Evolutionary conservation across 352 stramenopile genomes (phyloP), one percentile per base, ranked within the genome.

Genomic region (Labyrinthula sp.): DNA sequence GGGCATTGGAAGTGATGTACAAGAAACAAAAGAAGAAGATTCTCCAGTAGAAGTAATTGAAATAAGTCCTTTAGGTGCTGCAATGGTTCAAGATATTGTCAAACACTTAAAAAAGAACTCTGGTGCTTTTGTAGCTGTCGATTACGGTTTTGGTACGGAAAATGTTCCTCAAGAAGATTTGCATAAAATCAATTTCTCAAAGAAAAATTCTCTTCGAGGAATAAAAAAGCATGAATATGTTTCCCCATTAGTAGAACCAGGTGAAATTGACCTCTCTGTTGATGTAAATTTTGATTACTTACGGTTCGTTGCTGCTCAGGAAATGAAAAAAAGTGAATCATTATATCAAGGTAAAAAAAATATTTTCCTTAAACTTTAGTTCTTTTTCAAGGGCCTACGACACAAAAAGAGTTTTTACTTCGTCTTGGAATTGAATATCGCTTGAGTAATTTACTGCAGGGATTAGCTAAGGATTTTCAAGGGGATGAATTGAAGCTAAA

Each of bases 141-240:
- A 95, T 65, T 95, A 95, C 60, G 83, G 83, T 37, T n/a, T n/a
- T n/a, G n/a, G n/a, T n/a, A n/a, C n/a, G n/a, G n/a, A n/a, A n/a
- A n/a, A n/a, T n/a, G n/a, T n/a, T n/a, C n/a, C n/a, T n/a, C n/a
- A n/a, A n/a, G n/a, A n/a, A n/a, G n/a, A n/a, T n/a, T n/a, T n/a
- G n/a, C n/a, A n/a, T n/a, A n/a, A n/a, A n/a, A 71, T 84, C 60
- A 75, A 90, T 52, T 74, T 80, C 36, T 73, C 74, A 27, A 81
- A 68, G 0, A 62, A 67, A 40, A 69, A 89, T 45, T 90, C 75
- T 60, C 57, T 93, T 30, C 80, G 83, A 28, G 83, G 73, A 41
- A 93, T 95, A 65, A 75, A 81, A 52, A 73, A 74, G 56, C 83
- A 95, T 62, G 49, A 75, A 58, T 89, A 92, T 61, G 81, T 93